These are phyloP conservation scores for Trichoderma sp. DNA, from an alignment of 2,329 filamentous ascomycete species.

Conservation along the genomic window DNA sequence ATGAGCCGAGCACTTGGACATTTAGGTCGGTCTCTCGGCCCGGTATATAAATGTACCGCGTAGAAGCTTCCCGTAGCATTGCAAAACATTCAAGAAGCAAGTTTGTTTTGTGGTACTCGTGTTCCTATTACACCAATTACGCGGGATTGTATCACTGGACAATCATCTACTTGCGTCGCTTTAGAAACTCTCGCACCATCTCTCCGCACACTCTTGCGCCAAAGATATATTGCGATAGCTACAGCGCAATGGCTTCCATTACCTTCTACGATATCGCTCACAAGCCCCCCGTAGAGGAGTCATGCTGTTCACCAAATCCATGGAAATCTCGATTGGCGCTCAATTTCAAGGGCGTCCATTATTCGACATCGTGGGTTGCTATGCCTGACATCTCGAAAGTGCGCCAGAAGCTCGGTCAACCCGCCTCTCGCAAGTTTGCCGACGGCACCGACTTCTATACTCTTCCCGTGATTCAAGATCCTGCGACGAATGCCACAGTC, in stretches of 20 bases:
- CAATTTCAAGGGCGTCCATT: slow-evolving; percentile 47
- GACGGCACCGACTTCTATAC: slow-evolving; percentile 64
- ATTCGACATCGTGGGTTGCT: slow-evolving; percentile 52
- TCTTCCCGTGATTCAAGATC: slow-evolving; percentile 60
- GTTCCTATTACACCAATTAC: neutral
- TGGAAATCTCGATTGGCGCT: slow-evolving; percentile 45
- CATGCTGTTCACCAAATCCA: slow-evolving; percentile 38
- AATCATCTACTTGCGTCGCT: neutral
- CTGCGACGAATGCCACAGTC: slow-evolving; percentile 45
- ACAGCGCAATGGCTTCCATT: slow-evolving; percentile 32
- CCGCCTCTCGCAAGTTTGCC: slow-evolving; percentile 56
- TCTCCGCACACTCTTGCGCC: neutral
- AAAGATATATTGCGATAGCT: neutral
- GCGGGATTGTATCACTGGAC: neutral
- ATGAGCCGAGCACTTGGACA: neutral
- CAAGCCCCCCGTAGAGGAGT: slow-evolving; percentile 38
- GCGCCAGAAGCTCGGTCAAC: slow-evolving; percentile 51
- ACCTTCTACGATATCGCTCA: slow-evolving; percentile 50
- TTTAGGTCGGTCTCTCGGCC: no score
- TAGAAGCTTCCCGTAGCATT: neutral
- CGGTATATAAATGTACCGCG: neutral
- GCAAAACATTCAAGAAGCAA: neutral
- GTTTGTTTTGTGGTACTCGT: neutral
- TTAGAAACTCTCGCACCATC: neutral
- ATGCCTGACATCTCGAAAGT: slow-evolving; percentile 56